A percentile compares a stretch with the other conserved stretches of the same genome.
Evolutionary conservation across 345 rosid genomes (phyloP).

Genomic region (Dipteronia dyeriana): DNA sequence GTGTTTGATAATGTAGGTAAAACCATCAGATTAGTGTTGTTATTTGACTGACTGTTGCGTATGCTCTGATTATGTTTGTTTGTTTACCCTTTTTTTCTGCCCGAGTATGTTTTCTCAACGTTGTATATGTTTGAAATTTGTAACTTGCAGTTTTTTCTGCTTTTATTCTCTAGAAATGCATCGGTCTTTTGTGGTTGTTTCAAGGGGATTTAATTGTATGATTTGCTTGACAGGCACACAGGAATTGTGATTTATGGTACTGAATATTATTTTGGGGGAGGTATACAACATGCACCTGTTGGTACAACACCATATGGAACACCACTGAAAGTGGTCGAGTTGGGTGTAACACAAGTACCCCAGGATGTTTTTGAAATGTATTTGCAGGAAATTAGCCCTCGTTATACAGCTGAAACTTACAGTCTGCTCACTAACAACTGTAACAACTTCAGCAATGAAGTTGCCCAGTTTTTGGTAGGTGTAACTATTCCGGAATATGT

Average conservation of each 20-base stretch:
- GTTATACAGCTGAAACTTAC: constrained; percentile 84
- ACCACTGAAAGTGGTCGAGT: constrained; percentile 64
- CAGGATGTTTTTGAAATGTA: constrained; percentile 89
- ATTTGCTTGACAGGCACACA: constrained; percentile 68
- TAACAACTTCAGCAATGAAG: constrained; percentile 91
- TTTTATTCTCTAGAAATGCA: not conserved
- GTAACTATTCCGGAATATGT: constrained; percentile 79
- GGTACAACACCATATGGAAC: constrained; percentile 82
- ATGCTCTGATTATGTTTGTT: not conserved
- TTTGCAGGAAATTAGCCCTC: constrained; percentile 79
- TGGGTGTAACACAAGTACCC: constrained; percentile 85
- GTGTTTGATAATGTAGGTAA: not conserved
- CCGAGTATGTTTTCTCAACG: not conserved
- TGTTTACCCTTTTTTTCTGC: too few relatives aligned
- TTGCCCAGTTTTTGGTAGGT: constrained; percentile 89
- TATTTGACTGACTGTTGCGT: not conserved
- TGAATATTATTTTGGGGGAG: constrained; percentile 91
- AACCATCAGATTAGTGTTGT: not conserved
- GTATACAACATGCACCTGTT: constrained; percentile 65
- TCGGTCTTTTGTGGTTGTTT: constrained; percentile 8
- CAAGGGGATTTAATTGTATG: not conserved
- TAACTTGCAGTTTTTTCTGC: not conserved
- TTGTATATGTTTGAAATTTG: not conserved
- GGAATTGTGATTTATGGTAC: constrained; percentile 80
- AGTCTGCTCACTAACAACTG: constrained; percentile 85